Evolutionary conservation across 2,329 filamentous ascomycete genomes (phyloP), one percentile per base, ranked within the genome.

Genomic region (Aspergillus sp.): DNA sequence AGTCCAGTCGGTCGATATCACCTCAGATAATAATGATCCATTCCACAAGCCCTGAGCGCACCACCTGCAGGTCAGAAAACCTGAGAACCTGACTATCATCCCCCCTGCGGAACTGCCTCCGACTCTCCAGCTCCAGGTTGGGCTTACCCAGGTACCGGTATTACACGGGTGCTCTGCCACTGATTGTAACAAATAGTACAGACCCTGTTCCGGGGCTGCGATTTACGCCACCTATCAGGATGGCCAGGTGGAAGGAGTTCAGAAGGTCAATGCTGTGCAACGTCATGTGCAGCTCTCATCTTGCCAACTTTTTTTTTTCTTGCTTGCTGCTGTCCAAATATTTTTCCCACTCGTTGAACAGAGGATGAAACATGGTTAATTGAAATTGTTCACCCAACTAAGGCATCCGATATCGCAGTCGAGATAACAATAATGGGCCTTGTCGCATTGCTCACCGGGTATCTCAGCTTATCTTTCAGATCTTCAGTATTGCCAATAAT

Each of bases 191-290:
- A 30, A 31, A 38, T n/a, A 19, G 8, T n/a, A 15, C 25, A 43
- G 31, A 25, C 46, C 54, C 28, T 55, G 53, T 31, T 2, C 34
- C 19, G 28, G 15, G 53, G 53, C 25, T 17, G 30, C 34, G 34
- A 17, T 41, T 41, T 9, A 19, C 31, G 45, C 53, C n/a, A 48
- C 54, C 54, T 49, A 48, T 56, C 54, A 56, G 43, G 13, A 48
- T 50, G 46, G 46, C 13, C 54, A 57, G 54, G 53, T 55, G 53
- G 53, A 45, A 23, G 7, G n/a, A 11, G 31, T 43, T 23, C 22
- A 54, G 25, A 41, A 31, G 53, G 53, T 41, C 53, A 47, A 41
- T 55, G 53, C 54, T 56, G 54, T 56, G 19, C 54, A 22, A 56
- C 54, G 30, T 56, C 54, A 49, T 49, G 45, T 56, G 54, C 43